Evolutionary conservation across 202 grass and related monocot species (phyloP).

Genomic region (Schoenoplectus tabernaemontani): DNA sequence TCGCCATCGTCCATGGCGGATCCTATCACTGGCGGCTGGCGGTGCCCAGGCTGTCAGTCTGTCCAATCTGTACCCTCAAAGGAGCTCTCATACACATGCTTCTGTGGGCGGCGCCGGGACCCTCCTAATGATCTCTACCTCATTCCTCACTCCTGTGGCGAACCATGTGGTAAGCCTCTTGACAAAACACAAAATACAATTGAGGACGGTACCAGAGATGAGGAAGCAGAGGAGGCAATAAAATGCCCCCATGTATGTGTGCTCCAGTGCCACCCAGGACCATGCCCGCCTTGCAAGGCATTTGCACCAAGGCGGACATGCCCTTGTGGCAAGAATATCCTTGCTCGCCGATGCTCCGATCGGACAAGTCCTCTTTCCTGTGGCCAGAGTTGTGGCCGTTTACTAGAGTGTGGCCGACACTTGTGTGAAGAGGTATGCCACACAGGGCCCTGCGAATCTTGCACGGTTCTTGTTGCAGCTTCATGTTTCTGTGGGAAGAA

Average conservation of each 20-base stretch:
- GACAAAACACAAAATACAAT: conserved; percentile 8
- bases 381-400: conserved; percentile 47
- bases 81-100: conserved; percentile 72
- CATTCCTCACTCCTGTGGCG: conserved; percentile 88
- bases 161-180: conserved; percentile 74
- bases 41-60: conserved; percentile 84
- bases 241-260: conserved; percentile 82
- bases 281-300: conserved; percentile 87
- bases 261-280: conserved; percentile 90
- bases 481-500: conserved; percentile 73
- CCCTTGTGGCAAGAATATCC: conserved; percentile 70
- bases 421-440: conserved; percentile 68
- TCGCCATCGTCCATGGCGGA: conserved; percentile 64
- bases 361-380: conserved; percentile 54
- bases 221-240: conserved; percentile 20
- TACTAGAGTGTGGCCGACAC: conserved; percentile 60
- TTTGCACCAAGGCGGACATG: conserved; percentile 58
- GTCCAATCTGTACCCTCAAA: conserved; percentile 38
- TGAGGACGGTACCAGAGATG: conserved; percentile 6
- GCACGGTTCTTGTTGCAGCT: conserved; percentile 39
- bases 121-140: conserved; percentile 72
- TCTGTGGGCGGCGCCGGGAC: conserved; percentile 52
- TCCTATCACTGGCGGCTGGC: conserved; percentile 37
- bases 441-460: conserved; percentile 54
- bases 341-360: conserved; percentile 62